Percentiles rank a stretch among this genome's conserved stretches.
These are phyloP conservation scores for Thelephora terrestris DNA, from an alignment of 1,284 basidiomycete species.

Conservation along the genomic window DNA sequence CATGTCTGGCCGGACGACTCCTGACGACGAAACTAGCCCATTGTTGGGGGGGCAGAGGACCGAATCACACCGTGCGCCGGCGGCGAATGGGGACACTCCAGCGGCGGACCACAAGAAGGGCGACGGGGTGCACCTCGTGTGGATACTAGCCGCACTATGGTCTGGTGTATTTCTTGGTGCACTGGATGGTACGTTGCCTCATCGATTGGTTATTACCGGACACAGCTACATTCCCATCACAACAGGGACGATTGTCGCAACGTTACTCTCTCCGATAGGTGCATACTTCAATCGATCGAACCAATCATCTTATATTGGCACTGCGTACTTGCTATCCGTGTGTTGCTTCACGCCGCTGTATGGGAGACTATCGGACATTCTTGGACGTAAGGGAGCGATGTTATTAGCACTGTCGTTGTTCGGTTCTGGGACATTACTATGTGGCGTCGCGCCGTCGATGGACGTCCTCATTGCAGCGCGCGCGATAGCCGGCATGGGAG, in stretches of 20 bases:
- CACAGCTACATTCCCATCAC: conserved; percentile 3
- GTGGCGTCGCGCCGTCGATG: conserved; percentile 80
- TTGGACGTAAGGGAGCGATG: conserved; percentile 81
- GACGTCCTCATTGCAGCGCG: conserved; percentile 70
- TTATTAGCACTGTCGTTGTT: conserved; percentile 48
- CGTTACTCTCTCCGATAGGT: conserved; percentile 69
- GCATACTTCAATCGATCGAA: conserved; percentile 71
- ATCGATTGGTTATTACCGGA: conserved; percentile 5
- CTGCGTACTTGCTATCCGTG: conserved; percentile 78
- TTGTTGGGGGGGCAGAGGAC: not conserved
- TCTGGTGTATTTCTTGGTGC: conserved; percentile 73
- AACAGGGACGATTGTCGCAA: conserved; percentile 68
- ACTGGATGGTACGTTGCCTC: conserved; percentile 51
- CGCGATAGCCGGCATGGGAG: conserved; percentile 83
- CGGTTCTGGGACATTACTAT: conserved; percentile 76
- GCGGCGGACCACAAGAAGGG: conserved; percentile 19
- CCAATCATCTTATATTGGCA: conserved; percentile 80
- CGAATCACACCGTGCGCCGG: not conserved
- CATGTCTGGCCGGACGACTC: not conserved
- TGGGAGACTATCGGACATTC: conserved; percentile 79
- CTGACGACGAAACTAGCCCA: not conserved
- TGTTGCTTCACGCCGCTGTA: conserved; percentile 89
- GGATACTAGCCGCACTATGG: conserved; percentile 70
- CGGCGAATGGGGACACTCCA: not conserved
- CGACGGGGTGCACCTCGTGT: conserved; percentile 43